phyloP scores from a whole-genome alignment of 805 yeast species.

The Vanderwaltozyma tropicalis region DNA sequence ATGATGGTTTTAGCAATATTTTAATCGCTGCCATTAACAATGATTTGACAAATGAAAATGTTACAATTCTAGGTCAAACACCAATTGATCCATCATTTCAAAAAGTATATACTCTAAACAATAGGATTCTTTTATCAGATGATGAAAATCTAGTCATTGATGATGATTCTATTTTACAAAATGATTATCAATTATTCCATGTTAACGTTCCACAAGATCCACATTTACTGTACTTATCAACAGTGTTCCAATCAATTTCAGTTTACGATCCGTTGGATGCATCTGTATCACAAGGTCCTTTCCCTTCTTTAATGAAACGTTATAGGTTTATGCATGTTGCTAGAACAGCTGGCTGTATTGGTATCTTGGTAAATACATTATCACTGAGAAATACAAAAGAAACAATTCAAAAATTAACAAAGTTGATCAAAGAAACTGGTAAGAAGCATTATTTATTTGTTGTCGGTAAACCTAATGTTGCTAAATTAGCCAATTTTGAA shows the following conservation, averaged over 20 bases:
- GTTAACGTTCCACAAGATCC: slow-evolving; percentile 71
- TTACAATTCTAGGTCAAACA: slow-evolving; percentile 21
- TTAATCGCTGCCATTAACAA: slow-evolving; percentile 34
- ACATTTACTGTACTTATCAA: slow-evolving; percentile 60
- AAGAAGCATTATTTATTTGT: slow-evolving; percentile 91
- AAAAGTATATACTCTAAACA: slow-evolving; percentile 26
- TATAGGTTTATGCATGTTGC: slow-evolving; percentile 83
- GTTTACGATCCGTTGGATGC: slow-evolving; percentile 36
- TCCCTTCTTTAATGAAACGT: slow-evolving; percentile 71
- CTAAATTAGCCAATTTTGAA: slow-evolving; percentile 92
- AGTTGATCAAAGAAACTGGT: slow-evolving; percentile 59
- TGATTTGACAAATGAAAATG: slow-evolving; percentile 21
- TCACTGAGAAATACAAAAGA: slow-evolving; percentile 65
- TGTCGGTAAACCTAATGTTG: slow-evolving; percentile 96
- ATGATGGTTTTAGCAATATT: slow-evolving; percentile 27
- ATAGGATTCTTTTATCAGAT: slow-evolving; percentile 20
- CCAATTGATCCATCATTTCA: neutral
- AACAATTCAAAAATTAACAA: slow-evolving; percentile 51
- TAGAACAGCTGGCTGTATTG: slow-evolving; percentile 83
- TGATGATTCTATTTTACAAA: slow-evolving; percentile 18
- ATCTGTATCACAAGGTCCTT: slow-evolving; percentile 43
- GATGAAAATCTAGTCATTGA: slow-evolving; percentile 13
- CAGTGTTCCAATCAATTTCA: slow-evolving; percentile 50
- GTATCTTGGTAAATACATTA: slow-evolving; percentile 80
- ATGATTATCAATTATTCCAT: slow-evolving; percentile 54